phyloP scores from a whole-genome alignment of 441 rosid genomes.

The Cnidoscolus chayamansa region DNA sequence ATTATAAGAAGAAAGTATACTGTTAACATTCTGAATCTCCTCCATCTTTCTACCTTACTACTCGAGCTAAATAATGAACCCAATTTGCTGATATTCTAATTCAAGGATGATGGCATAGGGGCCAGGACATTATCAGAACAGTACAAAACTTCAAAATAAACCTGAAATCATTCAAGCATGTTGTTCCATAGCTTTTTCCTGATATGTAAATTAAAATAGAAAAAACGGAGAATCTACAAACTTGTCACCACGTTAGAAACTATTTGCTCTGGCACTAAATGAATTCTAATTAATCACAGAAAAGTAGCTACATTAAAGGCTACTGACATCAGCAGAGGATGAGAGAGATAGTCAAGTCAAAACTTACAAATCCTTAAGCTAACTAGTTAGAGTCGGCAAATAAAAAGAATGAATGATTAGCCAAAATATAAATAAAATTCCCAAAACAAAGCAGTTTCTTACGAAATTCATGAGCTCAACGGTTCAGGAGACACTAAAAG shows the following conservation, averaged over 20 bases:
- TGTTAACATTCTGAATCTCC: not conserved
- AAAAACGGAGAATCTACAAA: slow-evolving; percentile 7
- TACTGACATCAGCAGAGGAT: not conserved
- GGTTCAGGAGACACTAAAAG: slow-evolving; percentile 3
- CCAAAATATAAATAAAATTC: not conserved
- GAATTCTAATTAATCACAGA: slow-evolving; percentile 4
- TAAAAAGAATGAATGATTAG: not conserved
- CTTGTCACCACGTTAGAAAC: slow-evolving; percentile 5
- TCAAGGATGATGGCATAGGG: not conserved
- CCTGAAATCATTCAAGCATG: not conserved
- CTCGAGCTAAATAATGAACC: not conserved
- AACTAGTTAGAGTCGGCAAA: slow-evolving; percentile 12
- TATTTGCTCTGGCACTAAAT: slow-evolving; percentile 4
- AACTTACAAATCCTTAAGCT: not conserved
- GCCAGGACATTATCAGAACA: not conserved
- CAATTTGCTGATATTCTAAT: not conserved
- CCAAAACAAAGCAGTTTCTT: not conserved
- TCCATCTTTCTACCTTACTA: not conserved
- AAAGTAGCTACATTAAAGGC: not conserved
- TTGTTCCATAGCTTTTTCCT: not conserved
- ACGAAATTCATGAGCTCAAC: slow-evolving; percentile 7
- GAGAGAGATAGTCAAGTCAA: not conserved
- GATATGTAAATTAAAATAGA: not conserved
- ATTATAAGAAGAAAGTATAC: too few species aligned
- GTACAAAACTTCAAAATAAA: not conserved